Evolutionary conservation across 176 grass and related monocot genomes (phyloP), one percentile per base, ranked within the genome.

Genomic region (Oryza nivara): DNA sequence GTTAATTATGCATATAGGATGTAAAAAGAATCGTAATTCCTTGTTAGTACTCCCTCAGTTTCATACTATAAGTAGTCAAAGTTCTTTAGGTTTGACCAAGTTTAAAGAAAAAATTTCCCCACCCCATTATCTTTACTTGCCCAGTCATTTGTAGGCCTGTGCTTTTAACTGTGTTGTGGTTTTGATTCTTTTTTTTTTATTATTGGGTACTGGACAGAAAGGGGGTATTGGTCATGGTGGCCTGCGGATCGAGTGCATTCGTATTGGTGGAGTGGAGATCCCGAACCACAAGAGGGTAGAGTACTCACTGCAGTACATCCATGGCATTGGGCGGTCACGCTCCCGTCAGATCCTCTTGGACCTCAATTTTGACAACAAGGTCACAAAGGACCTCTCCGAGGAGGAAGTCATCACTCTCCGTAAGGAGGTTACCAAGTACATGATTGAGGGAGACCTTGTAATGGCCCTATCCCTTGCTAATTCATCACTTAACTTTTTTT

Each of bases 401-500:
- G 91, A 98, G 73, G 93, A 98, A 79, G 93, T 94, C 68, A 96
- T 92, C 67, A 82, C 85, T 7, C 89, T 98, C 51, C 89, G 96
- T 86, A 94, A 98, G 76, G 96, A 98, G 67, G 93, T 98, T 61
- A 80, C 88, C 71, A 94, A 94, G 67, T 98, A 98, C 87, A 95
- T 94, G 96, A 95, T 94, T 67, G 91, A 96, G 84, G 93, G 96
- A 77, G 96, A 98, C 81, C 91, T 98, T 47, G 93, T 98, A 93
- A 81, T 79, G 13, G 12, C 68, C 23, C n/a, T 79, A 51, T 32
- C 68, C 80, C 61, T 43, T 73, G 36, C 36, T 65, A 48, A 45
- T 84, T 68, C 14, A 30, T 7, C 17, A 60, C 0, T 11, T 7
- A 38, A 69, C 15, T 10, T 52, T 9, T 40, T 76, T 68, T 64